These are phyloP conservation scores for Sporothrix schenckii DNA, from an alignment of 2,329 filamentous ascomycete species.

Conservation along the genomic window DNA sequence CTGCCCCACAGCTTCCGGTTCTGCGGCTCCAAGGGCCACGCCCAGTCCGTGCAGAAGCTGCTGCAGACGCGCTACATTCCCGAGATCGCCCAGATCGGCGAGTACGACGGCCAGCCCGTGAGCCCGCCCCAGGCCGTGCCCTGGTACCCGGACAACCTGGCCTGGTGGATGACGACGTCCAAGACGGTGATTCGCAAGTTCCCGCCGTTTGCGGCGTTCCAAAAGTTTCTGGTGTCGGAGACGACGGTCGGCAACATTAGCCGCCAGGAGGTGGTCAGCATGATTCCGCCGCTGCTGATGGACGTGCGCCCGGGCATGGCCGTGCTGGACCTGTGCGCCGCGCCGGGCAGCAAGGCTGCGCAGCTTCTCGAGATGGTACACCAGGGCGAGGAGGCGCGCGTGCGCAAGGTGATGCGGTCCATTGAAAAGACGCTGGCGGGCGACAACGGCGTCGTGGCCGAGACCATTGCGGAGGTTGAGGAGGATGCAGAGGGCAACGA, in stretches of 20 bases:
- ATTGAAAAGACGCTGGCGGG: conserved; percentile 57
- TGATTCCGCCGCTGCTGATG: conserved; percentile 95
- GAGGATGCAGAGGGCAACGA: conserved; percentile 46
- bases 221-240: conserved; percentile 97
- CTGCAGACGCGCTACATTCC: conserved; percentile 89
- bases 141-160: conserved; percentile 94
- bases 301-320: conserved; percentile 89
- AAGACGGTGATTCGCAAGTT: conserved; percentile 96
- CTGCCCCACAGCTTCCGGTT: conserved; percentile 98
- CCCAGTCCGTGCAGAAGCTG: conserved; percentile 86
- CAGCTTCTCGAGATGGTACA: conserved; percentile 96
- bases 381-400: conserved; percentile 83
- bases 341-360: conserved; percentile 94
- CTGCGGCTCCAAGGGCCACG: conserved; percentile 92
- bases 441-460: conserved; percentile 16
- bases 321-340: conserved; percentile 93
- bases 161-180: conserved; percentile 97
- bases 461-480: conserved; percentile 45
- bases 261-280: conserved; percentile 95
- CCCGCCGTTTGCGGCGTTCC: conserved; percentile 90
- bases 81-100: conserved; percentile 80
- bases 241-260: conserved; percentile 97
- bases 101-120: conserved; percentile 79
- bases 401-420: conserved; percentile 69
- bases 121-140: conserved; percentile 78